Base-by-base conservation (phyloP, 371 early-diverging fungal genomes). In the Circinella umbellata region DNA sequence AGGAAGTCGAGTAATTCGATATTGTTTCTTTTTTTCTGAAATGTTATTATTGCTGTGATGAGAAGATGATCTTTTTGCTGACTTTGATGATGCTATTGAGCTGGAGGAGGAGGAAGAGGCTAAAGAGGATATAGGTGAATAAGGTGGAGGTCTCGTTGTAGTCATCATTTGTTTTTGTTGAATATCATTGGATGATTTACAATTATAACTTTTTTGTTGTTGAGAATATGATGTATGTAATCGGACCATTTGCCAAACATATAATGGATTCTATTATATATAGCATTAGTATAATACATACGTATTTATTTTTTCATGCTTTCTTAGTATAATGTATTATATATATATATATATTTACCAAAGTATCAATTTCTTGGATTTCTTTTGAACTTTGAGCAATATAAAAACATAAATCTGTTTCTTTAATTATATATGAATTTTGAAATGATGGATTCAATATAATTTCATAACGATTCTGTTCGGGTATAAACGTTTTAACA, bases 371-470 rank as follows among this genome's bases (percentile, higher is more conserved):
- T 53, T 80, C 83, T 7, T 76, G 68, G 42, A 90, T 64, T 53
- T 90, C 90, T 18, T 73, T 74, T 0, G 84, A 82, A 14, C 88
- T 83, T 68, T 91, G 91, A 35, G 91, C 90, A 64, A 92, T 87
- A 54, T 86, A 87, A 4, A 91, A 74, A 39, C 87, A 81, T 10
- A 85, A 73, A 69, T 93, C 94, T 14, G 73, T 74, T 5, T 64
- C 69, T 18, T 80, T 76, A 7, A 93, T 75, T 4, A 73, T 63
- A 68, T 92, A 90, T 17, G 76, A 72, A 53, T 49, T 64, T 66
- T 81, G 73, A 14, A 86, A 86, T 11, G 42, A 42, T 3, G 94
- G 94, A 66, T 94, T 94, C 48, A 92, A 70, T 5, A 88, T 66
- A n/a, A 92, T 80, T 66, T 84, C 79, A 27, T 75, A 57, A 11